These are phyloP conservation scores for Ophiostoma himal-ulmi DNA, from an alignment of 2,329 filamentous ascomycete genomes.

Conservation along the genomic window DNA sequence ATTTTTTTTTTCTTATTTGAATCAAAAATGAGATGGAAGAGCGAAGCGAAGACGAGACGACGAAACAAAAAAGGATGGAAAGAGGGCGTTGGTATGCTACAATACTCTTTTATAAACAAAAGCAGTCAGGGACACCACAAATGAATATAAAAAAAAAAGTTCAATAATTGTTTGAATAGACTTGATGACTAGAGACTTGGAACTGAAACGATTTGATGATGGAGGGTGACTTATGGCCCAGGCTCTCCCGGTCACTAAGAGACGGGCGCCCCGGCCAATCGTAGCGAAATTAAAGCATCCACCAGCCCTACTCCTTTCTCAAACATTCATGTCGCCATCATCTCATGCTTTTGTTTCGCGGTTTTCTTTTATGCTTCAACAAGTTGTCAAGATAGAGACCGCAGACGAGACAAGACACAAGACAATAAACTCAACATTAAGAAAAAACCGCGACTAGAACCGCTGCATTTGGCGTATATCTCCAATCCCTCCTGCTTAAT, in stretches of 20 bases:
- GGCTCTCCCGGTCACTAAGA: not conserved
- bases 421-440: not conserved
- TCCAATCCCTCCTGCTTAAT: not conserved
- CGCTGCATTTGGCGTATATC: no score
- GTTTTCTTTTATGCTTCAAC: not conserved
- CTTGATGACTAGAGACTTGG: not conserved
- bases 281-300: constrained; percentile 8
- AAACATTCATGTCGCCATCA: not conserved
- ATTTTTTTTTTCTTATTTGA: not conserved
- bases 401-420: not conserved
- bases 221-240: no score
- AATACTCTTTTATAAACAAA: constrained; percentile 21
- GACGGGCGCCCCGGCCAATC: constrained; percentile 1
- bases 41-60: constrained; percentile 2
- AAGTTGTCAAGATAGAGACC: not conserved
- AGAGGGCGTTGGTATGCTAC: constrained; percentile 24
- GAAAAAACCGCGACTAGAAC: not conserved
- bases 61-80: constrained; percentile 18
- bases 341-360: not conserved
- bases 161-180: constrained; percentile 2
- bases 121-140: constrained; percentile 24
- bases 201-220: not conserved
- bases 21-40: not conserved
- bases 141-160: constrained; percentile 21
- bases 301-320: not conserved